Base-by-base conservation (phyloP, 768 basidiomycete genomes). In the Lepiota brunneoincarnata region DNA sequence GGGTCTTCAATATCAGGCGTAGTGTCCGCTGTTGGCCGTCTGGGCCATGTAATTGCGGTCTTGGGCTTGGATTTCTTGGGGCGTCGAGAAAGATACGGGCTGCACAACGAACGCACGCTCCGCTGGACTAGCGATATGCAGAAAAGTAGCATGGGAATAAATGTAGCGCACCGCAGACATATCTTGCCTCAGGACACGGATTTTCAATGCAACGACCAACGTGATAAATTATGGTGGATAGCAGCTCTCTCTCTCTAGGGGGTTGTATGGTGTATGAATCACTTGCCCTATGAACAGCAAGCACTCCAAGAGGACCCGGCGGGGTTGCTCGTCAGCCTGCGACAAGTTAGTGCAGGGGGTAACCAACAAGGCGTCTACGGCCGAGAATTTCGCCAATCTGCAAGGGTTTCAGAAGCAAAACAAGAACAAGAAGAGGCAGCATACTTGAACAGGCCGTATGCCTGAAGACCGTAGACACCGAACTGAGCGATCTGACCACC, bases 341-440 rank as follows among this genome's bases (percentile, higher is more conserved):
- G 10, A 37, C 38, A 15, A 21, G 24, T 47, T 58, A 81, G 58
- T 82, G 75, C 56, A 89, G 64, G 54, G 85, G 81, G 74, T 93
- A 93, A 34, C 91, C 92, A 62, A 94, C 75, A 36, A 93, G 65
- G 68, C 81, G 82, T 71, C 91, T 82, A 59, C 91, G 78, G 7
- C 91, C 91, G 56, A 94, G 61, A 54, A 94, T 94, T 72, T 95
- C 93, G 51, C 93, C 93, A 72, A 95, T 82, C 86, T 91, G 35
- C 34, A 15, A 31, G 41, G 15, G 4, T 14, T 14, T 31, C 15
- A 44, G 36, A 44, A 53, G 18, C 23, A 10, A 44, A 44, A 9
- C 12, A 9, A 17, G 7, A 21, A 20, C 42, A 24, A 50, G 28
- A 12, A 23, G 17, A n/a, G 14, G 40, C 0, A 31, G 68, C 81